A percentile compares a stretch with the other conserved stretches of the same genome.
Conservation (phyloP, 2,329 filamentous ascomycete genomes). For the Penicillium corylophilum region DNA sequence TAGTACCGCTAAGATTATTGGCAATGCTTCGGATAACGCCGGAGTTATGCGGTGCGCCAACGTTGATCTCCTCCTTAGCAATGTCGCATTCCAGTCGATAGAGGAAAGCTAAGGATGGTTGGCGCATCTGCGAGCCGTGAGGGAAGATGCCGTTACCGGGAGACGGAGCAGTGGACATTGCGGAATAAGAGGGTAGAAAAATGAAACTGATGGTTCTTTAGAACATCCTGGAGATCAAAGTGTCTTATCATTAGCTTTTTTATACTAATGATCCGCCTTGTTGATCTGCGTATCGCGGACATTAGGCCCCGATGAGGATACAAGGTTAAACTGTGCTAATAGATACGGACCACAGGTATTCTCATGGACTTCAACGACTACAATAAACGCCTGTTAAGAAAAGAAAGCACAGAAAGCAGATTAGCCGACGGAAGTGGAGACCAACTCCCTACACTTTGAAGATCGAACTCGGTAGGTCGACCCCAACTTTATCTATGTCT, state of each 20-base stretch:
- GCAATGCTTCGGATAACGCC: constrained; percentile 23
- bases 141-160: constrained; percentile 24
- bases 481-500: neutral
- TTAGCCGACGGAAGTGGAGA: neutral
- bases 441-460: neutral
- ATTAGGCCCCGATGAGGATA: neutral
- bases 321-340: neutral
- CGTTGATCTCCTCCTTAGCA: constrained; percentile 20
- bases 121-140: constrained; percentile 24
- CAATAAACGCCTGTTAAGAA: neutral
- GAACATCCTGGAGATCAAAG: neutral
- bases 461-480: neutral
- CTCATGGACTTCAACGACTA: neutral
- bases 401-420: neutral
- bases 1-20: constrained; percentile 22
- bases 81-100: constrained; percentile 28
- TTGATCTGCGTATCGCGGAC: neutral
- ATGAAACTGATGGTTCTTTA: neutral
- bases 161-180: constrained; percentile 12
- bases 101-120: constrained; percentile 19
- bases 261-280: neutral
- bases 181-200: constrained; percentile 1
- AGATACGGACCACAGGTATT: neutral
- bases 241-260: neutral
- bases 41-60: constrained; percentile 23